Evolutionary conservation across 1,284 basidiomycete species (phyloP), one percentile per base, ranked within the genome.

Genomic region (Pterula multifida): DNA sequence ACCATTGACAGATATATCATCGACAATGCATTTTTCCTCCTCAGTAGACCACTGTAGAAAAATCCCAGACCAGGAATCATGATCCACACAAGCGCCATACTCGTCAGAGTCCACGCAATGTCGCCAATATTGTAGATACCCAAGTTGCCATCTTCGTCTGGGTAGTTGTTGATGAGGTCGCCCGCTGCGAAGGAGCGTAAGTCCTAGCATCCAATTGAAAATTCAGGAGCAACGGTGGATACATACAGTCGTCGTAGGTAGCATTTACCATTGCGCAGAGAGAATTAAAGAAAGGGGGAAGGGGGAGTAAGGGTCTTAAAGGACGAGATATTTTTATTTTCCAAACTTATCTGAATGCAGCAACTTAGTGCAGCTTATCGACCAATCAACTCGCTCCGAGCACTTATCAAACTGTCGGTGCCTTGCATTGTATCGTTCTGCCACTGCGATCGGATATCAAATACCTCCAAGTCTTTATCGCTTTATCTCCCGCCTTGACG

Each of bases 21-120:
- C 19, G 86, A 90, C 4, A 97, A 73, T 0, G 93, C 94, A 59
- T 94, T 96, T 68, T 96, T 96, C 44, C 90, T 76, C 49, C 90
- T 73, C 12, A 47, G 45, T 13, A 47, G 24, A 6, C 45, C 45
- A 9, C 45, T 26, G 45, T 47, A 47, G 24, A 47, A 47, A 46
- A 84, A 90, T 23, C 89, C 89, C 54, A 91, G 78, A 53, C 90
- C 90, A 17, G 91, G 91, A 63, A 91, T 77, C 93, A 96, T 96
- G 66, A 95, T 75, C 79, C 85, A 93, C 24, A 95, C 91, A 51
- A 86, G 68, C 19, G 83, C 83, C 0, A 79, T 88, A 11, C 75
- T 76, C 3, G 78, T 67, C 53, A 89, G 67, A 49, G 79, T 73
- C 84, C 85, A 92, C 26, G 87, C 83, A 51, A 89, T 86, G 65